Conservation (phyloP, 1,139 yeast species). For the Blastobotrys persicus region DNA sequence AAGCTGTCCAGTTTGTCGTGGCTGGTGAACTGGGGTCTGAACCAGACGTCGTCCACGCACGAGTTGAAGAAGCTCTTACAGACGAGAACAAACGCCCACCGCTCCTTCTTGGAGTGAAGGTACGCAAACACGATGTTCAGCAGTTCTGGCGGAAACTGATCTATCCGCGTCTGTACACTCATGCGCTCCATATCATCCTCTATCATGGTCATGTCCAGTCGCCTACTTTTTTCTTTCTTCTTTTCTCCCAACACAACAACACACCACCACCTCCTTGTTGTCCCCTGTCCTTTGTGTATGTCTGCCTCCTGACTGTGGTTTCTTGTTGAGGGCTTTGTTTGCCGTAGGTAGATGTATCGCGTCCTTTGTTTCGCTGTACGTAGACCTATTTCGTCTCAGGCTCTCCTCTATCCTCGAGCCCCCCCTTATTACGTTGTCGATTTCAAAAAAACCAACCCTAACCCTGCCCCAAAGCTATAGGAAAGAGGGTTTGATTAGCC, state of each 20-base stretch:
- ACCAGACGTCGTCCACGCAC: slow-evolving; percentile 82
- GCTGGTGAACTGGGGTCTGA: slow-evolving; percentile 59
- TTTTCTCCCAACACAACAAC: not conserved
- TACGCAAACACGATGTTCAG: slow-evolving; percentile 67
- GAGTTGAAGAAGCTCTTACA: slow-evolving; percentile 81
- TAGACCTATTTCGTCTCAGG: too few relatives aligned
- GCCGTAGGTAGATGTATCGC: too few relatives aligned
- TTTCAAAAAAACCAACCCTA: too few relatives aligned
- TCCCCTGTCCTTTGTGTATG: too few relatives aligned
- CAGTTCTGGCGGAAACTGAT: slow-evolving; percentile 76
- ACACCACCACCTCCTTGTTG: not conserved
- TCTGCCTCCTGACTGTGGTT: too few relatives aligned
- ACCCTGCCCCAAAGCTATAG: too few relatives aligned
- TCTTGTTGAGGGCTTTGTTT: too few relatives aligned
- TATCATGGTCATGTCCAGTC: not conserved
- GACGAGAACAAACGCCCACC: slow-evolving; percentile 67
- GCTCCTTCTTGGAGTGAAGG: slow-evolving; percentile 60
- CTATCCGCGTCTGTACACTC: slow-evolving; percentile 29
- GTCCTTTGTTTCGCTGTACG: too few relatives aligned
- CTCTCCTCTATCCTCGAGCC: too few relatives aligned
- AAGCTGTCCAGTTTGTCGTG: slow-evolving; percentile 15
- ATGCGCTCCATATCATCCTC: slow-evolving; percentile 1
- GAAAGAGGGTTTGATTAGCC: too few relatives aligned
- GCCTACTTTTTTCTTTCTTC: not conserved
- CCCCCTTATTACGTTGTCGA: too few relatives aligned